These are phyloP conservation scores for Leishmania aethiopica DNA, from an alignment of 208 protist species.

Conservation along the genomic window DNA sequence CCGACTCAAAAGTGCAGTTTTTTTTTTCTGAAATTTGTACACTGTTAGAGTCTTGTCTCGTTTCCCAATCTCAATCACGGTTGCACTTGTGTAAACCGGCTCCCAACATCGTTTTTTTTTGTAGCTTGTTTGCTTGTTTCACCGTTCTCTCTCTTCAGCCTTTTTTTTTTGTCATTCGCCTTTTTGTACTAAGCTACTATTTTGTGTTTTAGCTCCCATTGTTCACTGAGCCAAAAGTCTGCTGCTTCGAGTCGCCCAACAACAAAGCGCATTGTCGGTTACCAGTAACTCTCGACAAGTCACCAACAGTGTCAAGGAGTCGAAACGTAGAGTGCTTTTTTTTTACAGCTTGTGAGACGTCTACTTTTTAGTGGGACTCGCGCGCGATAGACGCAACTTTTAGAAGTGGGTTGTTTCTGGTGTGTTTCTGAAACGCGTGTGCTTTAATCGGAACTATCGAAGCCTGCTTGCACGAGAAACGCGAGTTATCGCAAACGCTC, in stretches of 20 bases:
- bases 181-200: background rate
- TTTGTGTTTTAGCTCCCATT: constrained; percentile 1
- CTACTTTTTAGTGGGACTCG: background rate
- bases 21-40: background rate
- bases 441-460: constrained; percentile 2
- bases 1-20: background rate
- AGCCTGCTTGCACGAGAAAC: background rate
- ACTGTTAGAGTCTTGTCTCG: background rate
- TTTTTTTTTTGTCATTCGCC: constrained; percentile 3
- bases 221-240: background rate
- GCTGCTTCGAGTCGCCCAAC: background rate
- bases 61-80: background rate
- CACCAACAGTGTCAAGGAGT: background rate
- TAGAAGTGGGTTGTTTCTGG: background rate
- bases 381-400: background rate
- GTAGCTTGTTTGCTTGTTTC: background rate
- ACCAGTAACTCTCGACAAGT: background rate
- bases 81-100: background rate
- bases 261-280: background rate
- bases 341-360: background rate
- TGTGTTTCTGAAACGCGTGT: background rate
- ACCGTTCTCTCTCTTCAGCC: background rate
- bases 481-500: background rate
- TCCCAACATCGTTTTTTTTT: constrained; percentile 1
- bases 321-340: background rate